These are phyloP conservation scores for Arthrobotrys iridis DNA, from an alignment of 2,329 filamentous ascomycete species.

Conservation along the genomic window DNA sequence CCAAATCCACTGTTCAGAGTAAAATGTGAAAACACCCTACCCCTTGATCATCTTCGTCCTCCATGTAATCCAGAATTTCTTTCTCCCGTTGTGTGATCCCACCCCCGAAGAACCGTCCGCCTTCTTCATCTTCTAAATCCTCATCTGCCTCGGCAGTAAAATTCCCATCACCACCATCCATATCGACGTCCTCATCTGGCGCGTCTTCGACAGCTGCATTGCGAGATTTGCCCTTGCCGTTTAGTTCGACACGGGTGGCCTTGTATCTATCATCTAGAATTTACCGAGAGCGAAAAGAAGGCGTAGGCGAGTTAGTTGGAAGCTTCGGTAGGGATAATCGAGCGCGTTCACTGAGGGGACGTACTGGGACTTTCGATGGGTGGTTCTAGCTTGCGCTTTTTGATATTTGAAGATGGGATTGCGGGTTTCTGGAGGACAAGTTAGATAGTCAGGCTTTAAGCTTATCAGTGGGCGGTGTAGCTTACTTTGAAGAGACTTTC, in stretches of 20 bases:
- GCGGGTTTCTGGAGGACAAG: constrained; percentile 55
- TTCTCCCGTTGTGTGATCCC: constrained; percentile 84
- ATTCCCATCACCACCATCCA: constrained; percentile 62
- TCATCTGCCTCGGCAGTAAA: constrained; percentile 65
- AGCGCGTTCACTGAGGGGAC: constrained; percentile 57
- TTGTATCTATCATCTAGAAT: constrained; percentile 71
- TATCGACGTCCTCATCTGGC: constrained; percentile 63
- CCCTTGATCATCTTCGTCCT: constrained; percentile 70
- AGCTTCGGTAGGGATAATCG: neutral
- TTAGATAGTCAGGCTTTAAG: neutral
- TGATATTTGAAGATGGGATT: constrained; percentile 59
- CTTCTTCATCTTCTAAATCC: constrained; percentile 78
- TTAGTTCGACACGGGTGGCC: constrained; percentile 67
- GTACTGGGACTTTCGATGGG: constrained; percentile 70
- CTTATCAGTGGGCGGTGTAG: neutral
- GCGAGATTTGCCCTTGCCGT: constrained; percentile 61
- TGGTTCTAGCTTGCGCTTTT: constrained; percentile 73
- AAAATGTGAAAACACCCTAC: constrained; percentile 60
- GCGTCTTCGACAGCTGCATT: constrained; percentile 62
- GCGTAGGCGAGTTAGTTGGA: neutral
- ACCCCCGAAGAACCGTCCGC: constrained; percentile 93
- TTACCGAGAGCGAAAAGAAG: neutral
- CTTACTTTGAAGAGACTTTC: constrained; percentile 53
- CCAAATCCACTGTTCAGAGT: neutral
- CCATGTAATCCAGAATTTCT: constrained; percentile 87